phyloP scores from a whole-genome alignment of 768 basidiomycete species.

The Trametes sanguinea region DNA sequence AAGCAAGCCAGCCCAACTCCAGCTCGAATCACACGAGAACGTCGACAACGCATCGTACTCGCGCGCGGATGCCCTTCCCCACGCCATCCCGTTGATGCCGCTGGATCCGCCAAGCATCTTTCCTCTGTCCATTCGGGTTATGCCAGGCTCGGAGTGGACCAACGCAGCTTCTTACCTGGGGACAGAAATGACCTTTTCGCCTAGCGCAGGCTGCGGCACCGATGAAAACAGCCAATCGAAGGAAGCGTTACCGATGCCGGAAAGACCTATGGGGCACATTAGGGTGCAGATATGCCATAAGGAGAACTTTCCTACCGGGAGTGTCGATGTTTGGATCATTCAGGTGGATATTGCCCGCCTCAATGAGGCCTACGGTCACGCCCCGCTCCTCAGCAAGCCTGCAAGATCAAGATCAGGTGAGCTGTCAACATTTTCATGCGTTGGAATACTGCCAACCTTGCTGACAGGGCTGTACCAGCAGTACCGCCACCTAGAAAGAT shows the following conservation, averaged over 20 bases:
- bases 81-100: not conserved
- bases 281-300: too few relatives aligned
- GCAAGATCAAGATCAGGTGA: too few relatives aligned
- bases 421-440: too few relatives aligned
- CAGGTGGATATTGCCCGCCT: not conserved
- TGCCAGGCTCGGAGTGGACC: not conserved
- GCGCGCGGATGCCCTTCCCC: not conserved
- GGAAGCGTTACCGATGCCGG: not conserved
- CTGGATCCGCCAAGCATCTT: constrained; percentile 3
- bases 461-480: too few relatives aligned
- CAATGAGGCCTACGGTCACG: not conserved
- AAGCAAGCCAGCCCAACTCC: too few relatives aligned
- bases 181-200: too few relatives aligned
- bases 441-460: too few relatives aligned
- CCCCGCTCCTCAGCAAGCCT: not conserved
- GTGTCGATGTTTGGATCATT: not conserved
- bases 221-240: not conserved
- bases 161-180: too few relatives aligned
- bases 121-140: not conserved
- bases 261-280: too few relatives aligned
- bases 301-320: not conserved
- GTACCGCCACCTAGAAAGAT: too few relatives aligned
- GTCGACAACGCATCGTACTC: not conserved
- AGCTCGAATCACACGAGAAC: too few relatives aligned
- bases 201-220: not conserved